These are phyloP conservation scores for Macadamia tetraphylla DNA, from an alignment of 164 flowering plant species.

Conservation along the genomic window DNA sequence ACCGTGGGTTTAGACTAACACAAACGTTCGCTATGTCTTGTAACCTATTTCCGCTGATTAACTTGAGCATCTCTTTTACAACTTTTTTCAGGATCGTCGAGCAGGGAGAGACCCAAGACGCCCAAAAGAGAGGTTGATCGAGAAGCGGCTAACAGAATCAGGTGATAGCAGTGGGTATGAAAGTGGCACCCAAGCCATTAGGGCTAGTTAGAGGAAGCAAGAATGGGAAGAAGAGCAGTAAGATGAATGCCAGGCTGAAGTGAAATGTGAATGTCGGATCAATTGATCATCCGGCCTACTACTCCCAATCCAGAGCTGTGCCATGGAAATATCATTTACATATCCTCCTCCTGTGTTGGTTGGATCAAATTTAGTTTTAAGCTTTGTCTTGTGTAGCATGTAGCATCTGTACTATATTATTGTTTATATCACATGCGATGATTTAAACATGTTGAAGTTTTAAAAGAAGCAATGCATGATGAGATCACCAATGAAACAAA, in stretches of 20 bases:
- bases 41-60: neutral
- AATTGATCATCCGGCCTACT: neutral
- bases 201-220: slow-evolving; percentile 36
- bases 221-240: slow-evolving; percentile 27
- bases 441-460: neutral
- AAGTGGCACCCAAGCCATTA: slow-evolving; percentile 40
- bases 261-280: neutral
- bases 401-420: neutral
- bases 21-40: too few species aligned
- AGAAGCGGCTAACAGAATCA: slow-evolving; percentile 48
- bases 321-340: neutral
- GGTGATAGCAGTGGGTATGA: slow-evolving; percentile 84
- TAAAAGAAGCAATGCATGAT: neutral
- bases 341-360: neutral
- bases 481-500: too few species aligned
- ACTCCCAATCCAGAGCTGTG: slow-evolving; percentile 1
- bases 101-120: slow-evolving; percentile 40
- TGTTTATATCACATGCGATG: neutral
- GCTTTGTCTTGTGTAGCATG: slow-evolving; percentile 1
- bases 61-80: neutral
- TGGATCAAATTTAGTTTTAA: neutral
- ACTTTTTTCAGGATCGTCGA: slow-evolving; percentile 44
- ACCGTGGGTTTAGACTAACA: too few species aligned
- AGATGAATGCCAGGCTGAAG: neutral
- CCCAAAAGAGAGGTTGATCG: slow-evolving; percentile 27